Evolutionary conservation across 2,329 filamentous ascomycete species (phyloP).

Genomic region (Diaporthe destruens): DNA sequence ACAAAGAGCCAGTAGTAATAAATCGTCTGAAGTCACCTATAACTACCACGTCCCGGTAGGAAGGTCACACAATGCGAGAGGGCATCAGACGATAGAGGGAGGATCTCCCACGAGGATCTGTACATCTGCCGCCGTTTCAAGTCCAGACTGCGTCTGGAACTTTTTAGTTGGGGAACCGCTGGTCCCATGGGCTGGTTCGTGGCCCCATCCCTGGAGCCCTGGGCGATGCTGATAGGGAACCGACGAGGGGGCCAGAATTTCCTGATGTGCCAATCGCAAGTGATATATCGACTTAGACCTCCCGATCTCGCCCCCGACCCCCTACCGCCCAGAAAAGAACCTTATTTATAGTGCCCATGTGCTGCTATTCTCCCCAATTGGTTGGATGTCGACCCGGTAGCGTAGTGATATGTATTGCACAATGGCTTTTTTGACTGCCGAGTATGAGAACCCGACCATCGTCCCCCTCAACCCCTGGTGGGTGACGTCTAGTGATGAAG

Average conservation of each 20-base stretch:
- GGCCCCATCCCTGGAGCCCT: background rate
- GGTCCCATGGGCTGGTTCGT: background rate
- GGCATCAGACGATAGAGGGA: background rate
- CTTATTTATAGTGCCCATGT: slow-evolving; percentile 6
- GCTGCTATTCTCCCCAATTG: slow-evolving; percentile 10
- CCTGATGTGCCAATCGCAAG: slow-evolving; percentile 31
- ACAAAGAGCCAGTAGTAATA: background rate
- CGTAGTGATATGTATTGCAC: background rate
- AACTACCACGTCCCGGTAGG: background rate
- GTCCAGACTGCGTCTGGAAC: background rate
- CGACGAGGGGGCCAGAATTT: background rate
- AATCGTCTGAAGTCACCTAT: slow-evolving; percentile 12
- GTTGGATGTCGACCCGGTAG: background rate
- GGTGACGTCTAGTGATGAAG: background rate
- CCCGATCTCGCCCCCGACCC: background rate
- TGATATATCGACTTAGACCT: slow-evolving; percentile 3
- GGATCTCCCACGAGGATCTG: slow-evolving; percentile 20
- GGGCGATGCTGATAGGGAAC: slow-evolving; percentile 12
- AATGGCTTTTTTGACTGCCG: slow-evolving; percentile 16
- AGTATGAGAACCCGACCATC: background rate
- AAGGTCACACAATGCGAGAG: background rate
- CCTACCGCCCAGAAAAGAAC: background rate
- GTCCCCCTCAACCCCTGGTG: background rate
- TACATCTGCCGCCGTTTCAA: slow-evolving; percentile 30
- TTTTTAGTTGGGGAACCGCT: background rate